Percentiles rank a stretch among this genome's conserved stretches.
Evolutionary conservation across 371 early-diverging fungal species (phyloP).

Genomic region (Entomophthora muscae): DNA sequence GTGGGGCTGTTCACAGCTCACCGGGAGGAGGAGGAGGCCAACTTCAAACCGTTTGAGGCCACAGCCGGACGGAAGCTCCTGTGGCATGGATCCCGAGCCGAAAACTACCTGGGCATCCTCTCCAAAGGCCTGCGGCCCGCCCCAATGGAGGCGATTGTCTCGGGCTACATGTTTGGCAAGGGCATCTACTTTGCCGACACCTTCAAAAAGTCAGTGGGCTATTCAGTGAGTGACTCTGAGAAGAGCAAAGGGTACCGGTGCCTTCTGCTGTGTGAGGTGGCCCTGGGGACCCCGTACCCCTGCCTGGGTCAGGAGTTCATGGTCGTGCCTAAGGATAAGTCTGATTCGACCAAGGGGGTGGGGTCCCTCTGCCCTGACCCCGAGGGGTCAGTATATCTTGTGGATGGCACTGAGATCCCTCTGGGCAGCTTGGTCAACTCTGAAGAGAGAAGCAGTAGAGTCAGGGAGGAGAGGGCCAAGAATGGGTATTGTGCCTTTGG

Average conservation of each 20-base stretch:
- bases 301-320: constrained; percentile 25
- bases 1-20: no score
- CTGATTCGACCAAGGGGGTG: constrained; percentile 31
- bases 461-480: not conserved
- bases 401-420: constrained; percentile 22
- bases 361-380: constrained; percentile 30
- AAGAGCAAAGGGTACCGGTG: constrained; percentile 21
- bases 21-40: constrained; percentile 12
- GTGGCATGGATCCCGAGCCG: constrained; percentile 28
- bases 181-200: constrained; percentile 53
- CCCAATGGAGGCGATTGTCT: constrained; percentile 39
- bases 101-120: constrained; percentile 39
- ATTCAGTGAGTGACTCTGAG: constrained; percentile 29
- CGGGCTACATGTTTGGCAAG: constrained; percentile 54
- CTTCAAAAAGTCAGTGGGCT: constrained; percentile 42
- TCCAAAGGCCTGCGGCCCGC: constrained; percentile 37
- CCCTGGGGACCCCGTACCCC: constrained; percentile 31
- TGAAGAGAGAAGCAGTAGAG: not conserved
- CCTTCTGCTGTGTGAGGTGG: constrained; percentile 44
- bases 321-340: constrained; percentile 19
- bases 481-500: not conserved
- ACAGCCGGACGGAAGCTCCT: constrained; percentile 20
- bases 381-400: constrained; percentile 10
- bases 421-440: constrained; percentile 19
- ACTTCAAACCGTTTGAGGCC: constrained; percentile 13